Evolutionary conservation across 2,329 filamentous ascomycete genomes (phyloP).

Genomic region (Boeremia lycopersici): DNA sequence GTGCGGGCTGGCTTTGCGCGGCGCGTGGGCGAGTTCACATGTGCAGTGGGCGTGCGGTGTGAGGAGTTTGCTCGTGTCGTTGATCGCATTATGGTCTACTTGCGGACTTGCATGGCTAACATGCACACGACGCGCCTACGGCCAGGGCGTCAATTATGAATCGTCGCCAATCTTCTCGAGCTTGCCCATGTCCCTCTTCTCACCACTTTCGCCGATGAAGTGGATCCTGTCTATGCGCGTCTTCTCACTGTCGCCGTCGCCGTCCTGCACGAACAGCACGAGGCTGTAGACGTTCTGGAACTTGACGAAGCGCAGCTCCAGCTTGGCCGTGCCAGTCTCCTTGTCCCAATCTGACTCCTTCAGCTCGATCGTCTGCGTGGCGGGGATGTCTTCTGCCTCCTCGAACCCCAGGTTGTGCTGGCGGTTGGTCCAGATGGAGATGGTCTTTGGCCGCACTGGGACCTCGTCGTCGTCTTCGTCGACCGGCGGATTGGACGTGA

Average conservation of each 20-base stretch:
- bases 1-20: neutral
- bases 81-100: slow-evolving; percentile 10
- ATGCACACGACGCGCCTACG: neutral
- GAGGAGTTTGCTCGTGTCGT: slow-evolving; percentile 2
- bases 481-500: slow-evolving; percentile 77
- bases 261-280: slow-evolving; percentile 84
- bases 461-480: slow-evolving; percentile 67
- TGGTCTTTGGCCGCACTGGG: slow-evolving; percentile 78
- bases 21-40: neutral
- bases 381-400: slow-evolving; percentile 84
- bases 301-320: slow-evolving; percentile 85
- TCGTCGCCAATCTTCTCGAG: slow-evolving; percentile 92
- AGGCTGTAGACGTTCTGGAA: slow-evolving; percentile 92
- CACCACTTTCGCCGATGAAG: slow-evolving; percentile 85
- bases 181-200: slow-evolving; percentile 93
- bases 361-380: slow-evolving; percentile 81
- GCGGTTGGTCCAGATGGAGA: slow-evolving; percentile 87
- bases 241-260: slow-evolving; percentile 81
- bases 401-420: slow-evolving; percentile 92
- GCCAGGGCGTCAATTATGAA: neutral
- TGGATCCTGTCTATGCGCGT: slow-evolving; percentile 79
- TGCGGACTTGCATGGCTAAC: neutral
- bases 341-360: slow-evolving; percentile 74
- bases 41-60: neutral
- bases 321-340: slow-evolving; percentile 57